These are phyloP conservation scores for Rhododendron kiyosumense DNA, from an alignment of 148 eudicot genomes.

Conservation along the genomic window DNA sequence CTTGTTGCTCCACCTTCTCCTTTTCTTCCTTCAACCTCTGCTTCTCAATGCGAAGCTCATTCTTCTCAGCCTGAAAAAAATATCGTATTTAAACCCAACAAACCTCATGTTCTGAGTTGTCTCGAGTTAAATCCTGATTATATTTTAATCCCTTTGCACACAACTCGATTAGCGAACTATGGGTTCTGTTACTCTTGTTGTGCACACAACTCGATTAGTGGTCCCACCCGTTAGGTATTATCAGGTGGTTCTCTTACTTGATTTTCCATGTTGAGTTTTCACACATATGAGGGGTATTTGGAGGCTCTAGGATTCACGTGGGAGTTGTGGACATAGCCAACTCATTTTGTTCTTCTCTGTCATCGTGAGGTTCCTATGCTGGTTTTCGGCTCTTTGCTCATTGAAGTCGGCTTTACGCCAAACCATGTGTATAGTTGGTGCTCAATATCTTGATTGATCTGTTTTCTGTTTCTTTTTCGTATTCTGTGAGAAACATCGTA, in stretches of 20 bases:
- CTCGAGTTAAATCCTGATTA: background rate
- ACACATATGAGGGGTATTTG: background rate
- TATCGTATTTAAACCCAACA: background rate
- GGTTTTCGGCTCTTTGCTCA: background rate
- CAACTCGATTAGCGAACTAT: background rate
- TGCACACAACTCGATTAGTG: background rate
- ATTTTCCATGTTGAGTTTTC: background rate
- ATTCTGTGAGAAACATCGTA: background rate
- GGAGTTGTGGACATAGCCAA: background rate
- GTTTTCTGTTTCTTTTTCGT: background rate
- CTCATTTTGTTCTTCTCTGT: background rate
- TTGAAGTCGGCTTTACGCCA: background rate
- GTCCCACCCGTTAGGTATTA: background rate
- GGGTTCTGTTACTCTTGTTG: no score
- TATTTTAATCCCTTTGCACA: background rate
- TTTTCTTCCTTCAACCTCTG: conserved; percentile 46
- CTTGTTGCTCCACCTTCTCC: conserved; percentile 46
- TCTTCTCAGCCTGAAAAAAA: conserved; percentile 57
- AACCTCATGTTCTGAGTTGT: background rate
- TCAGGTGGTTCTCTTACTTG: background rate
- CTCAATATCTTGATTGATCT: background rate
- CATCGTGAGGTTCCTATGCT: background rate
- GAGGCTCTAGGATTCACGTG: background rate
- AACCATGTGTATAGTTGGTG: background rate
- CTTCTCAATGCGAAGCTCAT: conserved; percentile 61